Evolutionary conservation across 768 basidiomycete species (phyloP), one percentile per base, ranked within the genome.

Genomic region (Sporobolomyces phaffii): DNA sequence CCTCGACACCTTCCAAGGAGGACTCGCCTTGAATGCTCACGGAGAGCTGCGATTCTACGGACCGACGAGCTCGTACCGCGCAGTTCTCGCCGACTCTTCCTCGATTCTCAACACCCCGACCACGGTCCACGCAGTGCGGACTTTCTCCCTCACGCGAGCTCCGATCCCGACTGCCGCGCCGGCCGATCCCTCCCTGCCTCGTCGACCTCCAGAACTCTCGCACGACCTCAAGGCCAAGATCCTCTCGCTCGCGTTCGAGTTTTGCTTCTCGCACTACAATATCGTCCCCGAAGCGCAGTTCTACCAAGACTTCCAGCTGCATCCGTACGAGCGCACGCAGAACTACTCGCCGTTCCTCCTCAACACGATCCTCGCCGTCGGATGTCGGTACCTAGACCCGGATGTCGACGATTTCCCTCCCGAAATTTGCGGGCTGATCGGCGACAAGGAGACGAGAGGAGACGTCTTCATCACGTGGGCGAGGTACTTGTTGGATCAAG

Each of bases 321-420:
- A 43, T 57, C 67, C 67, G 54, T 61, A 13, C 18, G 58, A 67
- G 24, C 65, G 70, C 24, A 67, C 65, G 6, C 44, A 60, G 7
- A 41, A 54, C 56, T 72, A 65, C 48, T 57, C 52, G 9, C 70
- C 65, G 4, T 72, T 72, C 52, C 54, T 72, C 20, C 51, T 58
- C 38, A 61, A 68, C 38, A 33, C 47, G 22, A 40, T 68, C 29
- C 62, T 72, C 17, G 70, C 65, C 18, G 60, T 65, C 31, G 70
- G 70, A 1, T 64, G 60, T 43, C 62, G 70, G 8, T 72, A 68
- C 62, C 62, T 72, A 48, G 60, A 64, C 33, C 65, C 65, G 15
- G 69, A 64, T 41, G 34, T 41, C 20, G 70, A 71, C 22, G 41
- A 52, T 11, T 68, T 26, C 40, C 62, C 63, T 7, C 38, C 59